Percentiles rank a stretch among this genome's conserved stretches.
phyloP scores from a whole-genome alignment of 192 early-diverging fungal species.

The Entomortierella chlamydospora region DNA sequence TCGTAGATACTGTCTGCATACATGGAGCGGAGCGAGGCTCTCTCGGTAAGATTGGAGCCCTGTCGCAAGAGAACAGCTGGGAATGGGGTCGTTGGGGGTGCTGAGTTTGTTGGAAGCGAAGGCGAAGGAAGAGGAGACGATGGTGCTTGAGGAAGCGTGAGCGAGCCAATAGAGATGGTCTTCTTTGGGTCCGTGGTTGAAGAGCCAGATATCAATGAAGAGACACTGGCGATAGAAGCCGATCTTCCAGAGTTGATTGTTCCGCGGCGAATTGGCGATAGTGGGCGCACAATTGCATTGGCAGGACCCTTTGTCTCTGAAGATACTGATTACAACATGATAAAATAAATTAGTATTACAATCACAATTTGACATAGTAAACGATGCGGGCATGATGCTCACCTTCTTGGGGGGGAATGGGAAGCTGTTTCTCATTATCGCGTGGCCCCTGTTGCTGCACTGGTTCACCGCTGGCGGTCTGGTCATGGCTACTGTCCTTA shows the following conservation, averaged over 20 bases:
- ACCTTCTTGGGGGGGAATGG: conserved; percentile 31
- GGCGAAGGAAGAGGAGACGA: conserved; percentile 47
- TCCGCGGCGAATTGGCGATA: conserved; percentile 46
- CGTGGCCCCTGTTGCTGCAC: background rate
- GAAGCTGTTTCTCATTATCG: conserved; percentile 19
- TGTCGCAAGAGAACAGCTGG: conserved; percentile 33
- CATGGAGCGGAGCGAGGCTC: conserved; percentile 39
- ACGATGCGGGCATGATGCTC: background rate
- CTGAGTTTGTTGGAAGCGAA: background rate
- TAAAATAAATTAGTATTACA: background rate
- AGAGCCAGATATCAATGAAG: conserved; percentile 26
- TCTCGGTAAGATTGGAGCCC: conserved; percentile 37
- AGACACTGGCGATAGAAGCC: conserved; percentile 25
- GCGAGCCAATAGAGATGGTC: conserved; percentile 9
- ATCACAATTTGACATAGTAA: too few species aligned
- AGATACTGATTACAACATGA: background rate
- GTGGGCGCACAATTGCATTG: conserved; percentile 30
- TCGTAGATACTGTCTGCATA: conserved; percentile 54
- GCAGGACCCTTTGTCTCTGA: conserved; percentile 2
- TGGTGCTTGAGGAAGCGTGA: conserved; percentile 37
- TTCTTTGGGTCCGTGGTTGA: conserved; percentile 29
- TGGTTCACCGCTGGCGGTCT: background rate
- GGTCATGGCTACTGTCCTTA: background rate
- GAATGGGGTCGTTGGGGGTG: conserved; percentile 3
- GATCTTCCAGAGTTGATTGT: conserved; percentile 14